A percentile compares a stretch with the other conserved stretches of the same genome.
Evolutionary conservation across 768 basidiomycete genomes (phyloP).

Genomic region (Boletus tomentosulus): DNA sequence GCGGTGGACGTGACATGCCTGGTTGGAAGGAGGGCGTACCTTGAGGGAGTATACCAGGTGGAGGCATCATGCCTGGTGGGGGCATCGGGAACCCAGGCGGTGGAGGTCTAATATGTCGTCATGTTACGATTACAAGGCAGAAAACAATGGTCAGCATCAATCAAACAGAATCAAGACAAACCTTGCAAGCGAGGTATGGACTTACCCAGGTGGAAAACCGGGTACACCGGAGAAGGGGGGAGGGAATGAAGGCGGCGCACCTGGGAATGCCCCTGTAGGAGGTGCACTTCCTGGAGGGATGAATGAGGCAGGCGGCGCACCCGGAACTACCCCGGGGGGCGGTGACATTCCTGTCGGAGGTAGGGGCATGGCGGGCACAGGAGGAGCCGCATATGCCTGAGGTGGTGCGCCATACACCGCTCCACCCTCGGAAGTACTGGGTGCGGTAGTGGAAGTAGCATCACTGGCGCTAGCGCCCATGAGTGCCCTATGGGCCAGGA

Average conservation of each 20-base stretch:
- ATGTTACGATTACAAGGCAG: slow-evolving; percentile 5
- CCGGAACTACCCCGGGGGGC: slow-evolving; percentile 39
- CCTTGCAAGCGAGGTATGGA: slow-evolving; percentile 14
- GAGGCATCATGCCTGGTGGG: slow-evolving; percentile 37
- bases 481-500: slow-evolving; percentile 85
- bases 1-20: slow-evolving; percentile 34
- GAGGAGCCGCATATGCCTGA: slow-evolving; percentile 56
- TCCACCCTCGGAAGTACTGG: slow-evolving; percentile 37
- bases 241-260: slow-evolving; percentile 35
- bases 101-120: slow-evolving; percentile 34
- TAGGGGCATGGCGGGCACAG: slow-evolving; percentile 29
- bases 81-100: slow-evolving; percentile 55
- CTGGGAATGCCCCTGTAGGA: slow-evolving; percentile 38
- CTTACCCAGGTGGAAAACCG: slow-evolving; percentile 57
- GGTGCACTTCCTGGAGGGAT: slow-evolving; percentile 35
- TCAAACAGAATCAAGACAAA: slow-evolving; percentile 12
- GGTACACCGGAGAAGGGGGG: slow-evolving; percentile 43
- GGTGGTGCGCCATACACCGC: slow-evolving; percentile 74
- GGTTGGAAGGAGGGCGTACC: slow-evolving; percentile 36
- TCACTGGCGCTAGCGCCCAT: slow-evolving; percentile 63
- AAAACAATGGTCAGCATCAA: slow-evolving; percentile 20
- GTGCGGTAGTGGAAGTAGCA: slow-evolving; percentile 29
- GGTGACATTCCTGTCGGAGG: slow-evolving; percentile 32
- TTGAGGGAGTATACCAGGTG: slow-evolving; percentile 36
- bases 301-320: slow-evolving; percentile 41